Evolutionary conservation across 805 yeast genomes (phyloP), one percentile per base, ranked within the genome.

Genomic region (Metschnikowia matae): DNA sequence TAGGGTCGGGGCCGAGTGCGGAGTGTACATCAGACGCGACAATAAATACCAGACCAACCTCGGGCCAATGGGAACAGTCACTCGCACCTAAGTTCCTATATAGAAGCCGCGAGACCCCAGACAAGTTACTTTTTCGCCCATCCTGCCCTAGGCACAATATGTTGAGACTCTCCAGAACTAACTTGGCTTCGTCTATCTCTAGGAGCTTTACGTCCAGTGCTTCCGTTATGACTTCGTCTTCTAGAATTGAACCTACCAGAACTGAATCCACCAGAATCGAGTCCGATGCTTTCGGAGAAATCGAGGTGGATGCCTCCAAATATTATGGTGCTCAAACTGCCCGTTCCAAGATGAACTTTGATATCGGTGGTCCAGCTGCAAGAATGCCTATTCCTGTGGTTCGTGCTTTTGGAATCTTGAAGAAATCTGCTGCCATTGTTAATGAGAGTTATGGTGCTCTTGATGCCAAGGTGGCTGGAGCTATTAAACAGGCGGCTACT

Each of bases 301-400:
- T 94, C 64, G 89, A 90, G 67, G 99, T 92, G 46, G 90, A 88
- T 52, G 74, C 82, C 56, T 80, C 87, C 62, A 84, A 81, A 69
- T 92, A 92, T 79, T 92, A 97, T 92, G 99, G 99, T 54, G 98
- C 98, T 41, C 99, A 94, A 75, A 94, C 99, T 54, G 91, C 87
- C 65, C 83, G 98, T 73, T 91, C 98, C 18, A 79, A 83, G 60
- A 85, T 84, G 72, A 94, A 94, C 80, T 94, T 94, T 80, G 87
- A 90, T 72, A 94, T 94, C 63, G 99, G 99, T 58, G 97, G 97
- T 52, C 78, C 80, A 15, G 82, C 90, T 60, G 98, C 94, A 67
- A 79, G 81, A 55, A 85, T 92, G 85, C 98, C 98, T 48, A 83
- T 82, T 60, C 97, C 98, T 29, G 80, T 94, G 50, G 84, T 94